Percentiles rank a stretch among this genome's conserved stretches.
These are phyloP conservation scores for Pseudogymnoascus sp. DNA, from an alignment of 2,329 filamentous ascomycete genomes.

Conservation along the genomic window DNA sequence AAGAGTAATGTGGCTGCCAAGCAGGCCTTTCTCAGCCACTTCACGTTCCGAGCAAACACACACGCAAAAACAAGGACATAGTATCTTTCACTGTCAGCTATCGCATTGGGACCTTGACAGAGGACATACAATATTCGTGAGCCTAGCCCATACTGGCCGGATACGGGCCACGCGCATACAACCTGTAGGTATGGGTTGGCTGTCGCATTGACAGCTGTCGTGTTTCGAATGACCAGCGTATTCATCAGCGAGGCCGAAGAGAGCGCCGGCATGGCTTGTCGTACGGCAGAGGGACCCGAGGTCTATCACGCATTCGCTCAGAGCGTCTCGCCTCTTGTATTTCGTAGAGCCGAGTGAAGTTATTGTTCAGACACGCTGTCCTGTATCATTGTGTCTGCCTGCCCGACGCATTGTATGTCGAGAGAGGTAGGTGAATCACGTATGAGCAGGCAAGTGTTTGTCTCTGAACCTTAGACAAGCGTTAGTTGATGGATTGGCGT, in stretches of 20 bases:
- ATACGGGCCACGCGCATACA: slow-evolving; percentile 48
- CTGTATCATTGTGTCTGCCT: background rate
- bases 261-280: slow-evolving; percentile 29
- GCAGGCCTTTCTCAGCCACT: slow-evolving; percentile 56
- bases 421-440: background rate
- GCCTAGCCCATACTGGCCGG: slow-evolving; percentile 48
- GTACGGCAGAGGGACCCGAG: background rate
- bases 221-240: slow-evolving; percentile 17
- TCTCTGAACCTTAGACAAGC: background rate
- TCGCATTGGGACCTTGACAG: background rate
- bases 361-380: background rate
- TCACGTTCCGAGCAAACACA: slow-evolving; percentile 50
- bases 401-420: background rate
- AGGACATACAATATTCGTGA: slow-evolving; percentile 41
- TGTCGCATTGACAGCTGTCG: slow-evolving; percentile 17
- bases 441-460: background rate
- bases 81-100: slow-evolving; percentile 36
- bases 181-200: slow-evolving; percentile 32
- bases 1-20: slow-evolving; percentile 54
- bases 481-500: background rate
- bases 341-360: background rate
- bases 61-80: slow-evolving; percentile 57
- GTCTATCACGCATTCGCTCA: background rate
- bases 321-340: background rate
- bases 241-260: slow-evolving; percentile 24